A percentile compares a stretch with the other conserved stretches of the same genome.
Conservation (phyloP, 1,284 basidiomycete species). For the Pseudozyma pruni region DNA sequence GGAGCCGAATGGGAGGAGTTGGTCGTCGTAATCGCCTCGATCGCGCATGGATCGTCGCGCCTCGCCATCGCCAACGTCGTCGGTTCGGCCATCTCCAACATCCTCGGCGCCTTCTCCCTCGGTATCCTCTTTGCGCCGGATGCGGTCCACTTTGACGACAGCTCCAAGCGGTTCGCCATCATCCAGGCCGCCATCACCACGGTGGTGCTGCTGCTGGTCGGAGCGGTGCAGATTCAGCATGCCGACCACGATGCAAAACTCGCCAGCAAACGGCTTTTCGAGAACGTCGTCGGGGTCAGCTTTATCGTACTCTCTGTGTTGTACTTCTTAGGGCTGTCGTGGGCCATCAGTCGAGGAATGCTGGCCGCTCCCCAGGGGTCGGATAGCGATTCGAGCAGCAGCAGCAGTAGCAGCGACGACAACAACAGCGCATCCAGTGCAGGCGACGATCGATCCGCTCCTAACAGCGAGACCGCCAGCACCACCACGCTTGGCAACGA, state of each 20-base stretch:
- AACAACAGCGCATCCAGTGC: slow-evolving; percentile 1
- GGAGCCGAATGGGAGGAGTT: slow-evolving; percentile 57
- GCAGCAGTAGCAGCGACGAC: slow-evolving; percentile 1
- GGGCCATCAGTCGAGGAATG: slow-evolving; percentile 45
- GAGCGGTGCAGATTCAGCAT: slow-evolving; percentile 35
- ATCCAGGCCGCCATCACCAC: slow-evolving; percentile 40
- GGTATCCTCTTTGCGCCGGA: slow-evolving; percentile 35
- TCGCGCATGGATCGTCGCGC: slow-evolving; percentile 34
- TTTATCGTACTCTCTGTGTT: slow-evolving; percentile 35
- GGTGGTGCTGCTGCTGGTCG: slow-evolving; percentile 27
- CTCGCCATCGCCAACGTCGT: slow-evolving; percentile 58
- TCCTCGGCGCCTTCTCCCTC: slow-evolving; percentile 49
- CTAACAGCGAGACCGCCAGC: slow-evolving; percentile 27
- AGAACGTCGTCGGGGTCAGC: slow-evolving; percentile 42
- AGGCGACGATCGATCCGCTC: slow-evolving; percentile 12
- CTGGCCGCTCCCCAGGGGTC: slow-evolving; percentile 30
- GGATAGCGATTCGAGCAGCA: slow-evolving; percentile 28
- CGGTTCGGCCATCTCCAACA: slow-evolving; percentile 60
- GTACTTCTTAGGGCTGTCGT: slow-evolving; percentile 43
- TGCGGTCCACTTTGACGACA: slow-evolving; percentile 33
- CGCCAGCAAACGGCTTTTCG: slow-evolving; percentile 29
- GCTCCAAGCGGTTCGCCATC: slow-evolving; percentile 36
- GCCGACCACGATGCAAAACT: slow-evolving; percentile 26
- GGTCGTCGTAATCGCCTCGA: slow-evolving; percentile 36
- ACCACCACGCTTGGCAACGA: slow-evolving; percentile 32